These are phyloP conservation scores for Quercus bicolor DNA, from an alignment of 306 rosid species.

Conservation along the genomic window DNA sequence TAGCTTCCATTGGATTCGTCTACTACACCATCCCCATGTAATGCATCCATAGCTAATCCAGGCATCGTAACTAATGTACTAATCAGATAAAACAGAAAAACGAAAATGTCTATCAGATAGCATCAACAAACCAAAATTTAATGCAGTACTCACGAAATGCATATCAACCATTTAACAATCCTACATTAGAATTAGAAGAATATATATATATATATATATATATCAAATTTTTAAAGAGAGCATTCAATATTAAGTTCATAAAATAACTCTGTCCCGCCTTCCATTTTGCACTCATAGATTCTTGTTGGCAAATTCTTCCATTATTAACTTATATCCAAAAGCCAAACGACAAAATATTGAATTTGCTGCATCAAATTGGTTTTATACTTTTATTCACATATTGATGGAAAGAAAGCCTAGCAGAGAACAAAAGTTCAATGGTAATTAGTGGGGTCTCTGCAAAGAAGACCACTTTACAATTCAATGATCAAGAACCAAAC, in stretches of 20 bases:
- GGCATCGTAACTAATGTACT: slow-evolving; percentile 33
- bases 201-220: background rate
- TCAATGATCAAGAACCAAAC: slow-evolving; percentile 23
- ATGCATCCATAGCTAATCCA: slow-evolving; percentile 49
- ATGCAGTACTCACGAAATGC: background rate
- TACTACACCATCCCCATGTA: slow-evolving; percentile 20
- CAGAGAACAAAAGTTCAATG: background rate
- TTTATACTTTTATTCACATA: too few relatives aligned
- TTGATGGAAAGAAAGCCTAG: background rate
- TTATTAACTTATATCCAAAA: background rate
- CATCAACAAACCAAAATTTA: slow-evolving; percentile 1
- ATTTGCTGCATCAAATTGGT: background rate
- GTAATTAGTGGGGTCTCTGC: background rate
- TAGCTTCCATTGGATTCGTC: slow-evolving; percentile 42
- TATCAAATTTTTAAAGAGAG: background rate
- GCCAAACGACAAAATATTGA: background rate
- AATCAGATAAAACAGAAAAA: background rate
- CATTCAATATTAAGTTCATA: background rate
- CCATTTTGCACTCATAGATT: background rate
- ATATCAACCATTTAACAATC: background rate
- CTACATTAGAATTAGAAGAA: background rate
- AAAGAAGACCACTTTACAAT: slow-evolving; percentile 4
- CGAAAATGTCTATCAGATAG: background rate
- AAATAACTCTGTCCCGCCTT: background rate
- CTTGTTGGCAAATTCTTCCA: background rate